Conservation (phyloP, 306 rosid species). For the Cucurbita pepo region DNA sequence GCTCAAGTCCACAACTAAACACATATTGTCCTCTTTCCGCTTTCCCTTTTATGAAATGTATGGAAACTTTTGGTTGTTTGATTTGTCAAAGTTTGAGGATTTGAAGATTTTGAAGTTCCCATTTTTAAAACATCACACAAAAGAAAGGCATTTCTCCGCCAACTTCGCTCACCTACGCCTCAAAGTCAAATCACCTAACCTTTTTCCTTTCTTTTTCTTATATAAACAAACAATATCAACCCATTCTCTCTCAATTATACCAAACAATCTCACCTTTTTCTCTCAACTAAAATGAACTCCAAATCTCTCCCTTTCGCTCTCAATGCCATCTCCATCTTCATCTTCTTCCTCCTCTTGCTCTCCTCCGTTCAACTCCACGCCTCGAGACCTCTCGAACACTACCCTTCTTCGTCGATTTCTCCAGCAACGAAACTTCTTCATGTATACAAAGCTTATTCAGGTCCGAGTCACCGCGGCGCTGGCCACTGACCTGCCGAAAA, state of each 20-base stretch:
- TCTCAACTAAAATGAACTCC: conserved; percentile 10
- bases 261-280: background rate
- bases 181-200: conserved; percentile 17
- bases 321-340: conserved; percentile 16
- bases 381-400: conserved; percentile 14
- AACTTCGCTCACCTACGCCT: conserved; percentile 4
- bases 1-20: no score
- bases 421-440: background rate
- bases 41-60: background rate
- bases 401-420: background rate
- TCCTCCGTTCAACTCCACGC: conserved; percentile 31
- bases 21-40: no score
- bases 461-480: conserved; percentile 26
- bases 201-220: background rate
- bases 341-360: conserved; percentile 33
- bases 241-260: background rate
- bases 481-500: conserved; percentile 15
- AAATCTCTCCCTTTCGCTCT: conserved; percentile 10
- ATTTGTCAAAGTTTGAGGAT: conserved; percentile 12
- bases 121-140: background rate
- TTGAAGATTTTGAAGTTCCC: conserved; percentile 11
- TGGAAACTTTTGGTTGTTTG: background rate
- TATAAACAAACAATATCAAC: conserved; percentile 2
- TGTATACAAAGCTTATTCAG: conserved; percentile 20
- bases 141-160: background rate